Evolutionary conservation across 306 rosid species (phyloP).

Genomic region (Medicago lupulina): DNA sequence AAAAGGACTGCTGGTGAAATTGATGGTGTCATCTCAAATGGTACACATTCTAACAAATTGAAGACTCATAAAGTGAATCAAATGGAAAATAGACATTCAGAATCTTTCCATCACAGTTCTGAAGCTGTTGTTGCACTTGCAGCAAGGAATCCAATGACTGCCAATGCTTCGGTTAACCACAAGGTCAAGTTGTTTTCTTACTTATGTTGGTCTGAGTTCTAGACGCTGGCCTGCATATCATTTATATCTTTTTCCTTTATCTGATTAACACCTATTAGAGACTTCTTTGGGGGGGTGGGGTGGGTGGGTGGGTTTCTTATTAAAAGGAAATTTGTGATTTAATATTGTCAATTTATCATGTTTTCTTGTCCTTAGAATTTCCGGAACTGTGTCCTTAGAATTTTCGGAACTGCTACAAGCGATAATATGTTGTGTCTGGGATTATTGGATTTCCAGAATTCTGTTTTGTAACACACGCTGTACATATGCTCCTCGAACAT

Average conservation of each 20-base stretch:
- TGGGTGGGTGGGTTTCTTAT: too few relatives aligned
- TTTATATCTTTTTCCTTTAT: neutral
- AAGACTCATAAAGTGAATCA: slow-evolving; percentile 58
- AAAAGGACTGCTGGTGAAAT: slow-evolving; percentile 70
- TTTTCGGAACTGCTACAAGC: neutral
- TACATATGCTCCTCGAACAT: slow-evolving; percentile 16
- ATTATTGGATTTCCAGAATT: slow-evolving; percentile 11
- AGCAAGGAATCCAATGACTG: slow-evolving; percentile 49
- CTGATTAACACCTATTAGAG: neutral
- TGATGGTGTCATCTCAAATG: slow-evolving; percentile 57
- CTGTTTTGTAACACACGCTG: neutral
- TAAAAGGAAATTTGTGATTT: neutral
- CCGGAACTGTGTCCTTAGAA: too few relatives aligned
- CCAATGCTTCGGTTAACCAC: slow-evolving; percentile 51
- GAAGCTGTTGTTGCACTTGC: slow-evolving; percentile 49
- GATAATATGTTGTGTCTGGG: slow-evolving; percentile 6
- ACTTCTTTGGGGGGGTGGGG: neutral
- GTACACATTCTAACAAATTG: slow-evolving; percentile 53
- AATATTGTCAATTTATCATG: too few relatives aligned
- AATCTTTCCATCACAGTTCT: slow-evolving; percentile 44
- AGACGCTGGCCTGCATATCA: slow-evolving; percentile 18
- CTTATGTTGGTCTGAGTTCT: slow-evolving; percentile 31
- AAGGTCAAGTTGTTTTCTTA: slow-evolving; percentile 57
- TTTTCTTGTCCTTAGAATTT: too few relatives aligned
- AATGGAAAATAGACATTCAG: slow-evolving; percentile 44